Evolutionary conservation across 371 early-diverging fungal species (phyloP).

Genomic region (Circinella umbellata): DNA sequence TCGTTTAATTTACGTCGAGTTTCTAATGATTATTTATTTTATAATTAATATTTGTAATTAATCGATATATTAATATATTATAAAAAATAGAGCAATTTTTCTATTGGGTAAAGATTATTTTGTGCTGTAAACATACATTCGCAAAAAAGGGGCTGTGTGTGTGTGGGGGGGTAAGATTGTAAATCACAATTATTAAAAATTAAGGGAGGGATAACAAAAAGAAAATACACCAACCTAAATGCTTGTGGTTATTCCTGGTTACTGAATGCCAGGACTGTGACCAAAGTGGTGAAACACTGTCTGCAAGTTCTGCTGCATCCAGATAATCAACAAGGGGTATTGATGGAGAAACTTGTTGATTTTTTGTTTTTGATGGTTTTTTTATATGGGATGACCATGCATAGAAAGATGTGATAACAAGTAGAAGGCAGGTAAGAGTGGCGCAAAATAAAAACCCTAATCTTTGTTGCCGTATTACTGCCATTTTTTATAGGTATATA

Average conservation of each 20-base stretch:
- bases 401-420: conserved; percentile 10
- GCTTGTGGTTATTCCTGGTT: neutral
- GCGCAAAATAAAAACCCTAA: neutral
- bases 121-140: too few relatives aligned
- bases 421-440: conserved; percentile 1
- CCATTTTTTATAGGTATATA: conserved; percentile 1
- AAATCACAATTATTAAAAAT: neutral
- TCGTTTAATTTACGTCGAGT: neutral
- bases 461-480: conserved; percentile 10
- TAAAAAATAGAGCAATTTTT: too few relatives aligned
- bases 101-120: too few relatives aligned
- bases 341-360: neutral
- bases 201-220: too few relatives aligned
- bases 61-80: too few relatives aligned
- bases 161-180: neutral
- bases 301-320: conserved; percentile 2
- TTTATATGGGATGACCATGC: conserved; percentile 11
- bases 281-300: neutral
- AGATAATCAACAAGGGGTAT: conserved; percentile 2
- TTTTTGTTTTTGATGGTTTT: neutral
- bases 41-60: neutral
- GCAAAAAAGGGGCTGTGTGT: neutral
- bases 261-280: neutral
- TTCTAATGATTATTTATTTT: neutral
- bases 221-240: neutral